A percentile compares a stretch with the other conserved stretches of the same genome.
phyloP scores from a whole-genome alignment of 345 rosid genomes.

The Eucalyptus albens region DNA sequence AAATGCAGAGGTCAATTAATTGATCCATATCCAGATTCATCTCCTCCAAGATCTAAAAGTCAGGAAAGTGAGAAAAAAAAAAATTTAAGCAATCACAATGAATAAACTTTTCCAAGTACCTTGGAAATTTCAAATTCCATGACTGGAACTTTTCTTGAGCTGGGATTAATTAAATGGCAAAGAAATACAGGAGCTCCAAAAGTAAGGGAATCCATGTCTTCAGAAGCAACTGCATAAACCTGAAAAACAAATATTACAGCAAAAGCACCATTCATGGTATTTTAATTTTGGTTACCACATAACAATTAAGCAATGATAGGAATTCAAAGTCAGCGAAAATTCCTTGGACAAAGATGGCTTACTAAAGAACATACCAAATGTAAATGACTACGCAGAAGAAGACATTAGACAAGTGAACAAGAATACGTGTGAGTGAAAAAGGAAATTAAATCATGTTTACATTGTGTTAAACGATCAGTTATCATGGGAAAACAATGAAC shows the following conservation, averaged over 20 bases:
- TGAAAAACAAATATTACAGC: neutral
- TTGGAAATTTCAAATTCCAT: constrained; percentile 79
- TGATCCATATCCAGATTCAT: constrained; percentile 84
- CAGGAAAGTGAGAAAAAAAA: neutral
- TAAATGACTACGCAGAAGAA: too few species aligned
- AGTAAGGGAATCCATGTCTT: constrained; percentile 95
- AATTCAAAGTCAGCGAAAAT: neutral
- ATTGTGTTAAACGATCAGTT: too few species aligned
- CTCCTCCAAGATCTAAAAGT: constrained; percentile 66
- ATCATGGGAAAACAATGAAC: too few species aligned
- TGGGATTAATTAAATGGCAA: constrained; percentile 50
- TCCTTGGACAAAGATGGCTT: too few species aligned
- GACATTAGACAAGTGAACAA: too few species aligned
- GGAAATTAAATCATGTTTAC: too few species aligned
- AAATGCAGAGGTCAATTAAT: constrained; percentile 85
- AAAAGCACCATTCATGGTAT: too few species aligned
- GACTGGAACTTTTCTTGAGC: constrained; percentile 81
- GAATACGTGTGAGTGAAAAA: too few species aligned
- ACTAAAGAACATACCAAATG: too few species aligned
- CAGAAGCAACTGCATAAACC: constrained; percentile 96
- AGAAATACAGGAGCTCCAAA: constrained; percentile 90
- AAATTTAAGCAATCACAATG: neutral
- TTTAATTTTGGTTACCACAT: too few species aligned
- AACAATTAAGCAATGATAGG: too few species aligned
- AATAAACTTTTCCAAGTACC: constrained; percentile 21